A percentile compares a stretch with the other conserved stretches of the same genome.
Evolutionary conservation across 129 eudicot genomes (phyloP).

Genomic region (Silybum marianum): DNA sequence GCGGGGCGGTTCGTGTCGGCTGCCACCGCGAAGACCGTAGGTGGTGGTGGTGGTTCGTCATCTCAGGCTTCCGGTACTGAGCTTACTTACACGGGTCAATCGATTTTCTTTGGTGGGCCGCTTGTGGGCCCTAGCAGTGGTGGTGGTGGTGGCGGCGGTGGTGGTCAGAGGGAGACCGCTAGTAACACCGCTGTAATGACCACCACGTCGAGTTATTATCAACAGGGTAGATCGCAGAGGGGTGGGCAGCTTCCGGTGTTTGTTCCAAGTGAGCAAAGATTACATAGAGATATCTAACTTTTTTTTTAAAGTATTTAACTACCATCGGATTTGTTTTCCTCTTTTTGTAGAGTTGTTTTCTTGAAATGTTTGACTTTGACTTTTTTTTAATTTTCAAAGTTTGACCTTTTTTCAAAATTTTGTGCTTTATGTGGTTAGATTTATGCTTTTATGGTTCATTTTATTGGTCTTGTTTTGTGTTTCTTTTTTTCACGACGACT

Average conservation of each 20-base stretch:
- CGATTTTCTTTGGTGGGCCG: constrained; percentile 90
- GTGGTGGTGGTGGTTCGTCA: constrained; percentile 43
- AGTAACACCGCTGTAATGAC: constrained; percentile 19
- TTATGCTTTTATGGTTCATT: background rate
- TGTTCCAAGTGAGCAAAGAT: constrained; percentile 82
- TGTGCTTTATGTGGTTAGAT: constrained; percentile 15
- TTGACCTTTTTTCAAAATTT: constrained; percentile 21
- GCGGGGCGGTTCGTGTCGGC: constrained; percentile 87
- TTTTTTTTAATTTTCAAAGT: constrained; percentile 18
- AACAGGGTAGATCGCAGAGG: constrained; percentile 80
- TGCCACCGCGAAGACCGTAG: constrained; percentile 39
- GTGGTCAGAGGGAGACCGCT: constrained; percentile 47
- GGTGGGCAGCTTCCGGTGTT: constrained; percentile 97
- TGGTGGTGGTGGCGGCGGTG: constrained; percentile 33
- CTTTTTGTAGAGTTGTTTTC: constrained; percentile 28
- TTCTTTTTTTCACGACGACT: too few relatives aligned
- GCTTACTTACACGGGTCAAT: constrained; percentile 88
- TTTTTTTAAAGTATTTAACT: background rate
- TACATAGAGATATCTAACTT: constrained; percentile 36
- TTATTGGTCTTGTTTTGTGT: too few relatives aligned
- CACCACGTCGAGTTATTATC: constrained; percentile 57
- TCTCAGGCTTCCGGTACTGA: constrained; percentile 57
- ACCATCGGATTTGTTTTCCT: constrained; percentile 15
- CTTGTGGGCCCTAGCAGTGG: constrained; percentile 43
- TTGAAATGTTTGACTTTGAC: constrained; percentile 16